These are phyloP conservation scores for Turritis glabra DNA, from an alignment of 345 rosid genomes.

Conservation along the genomic window DNA sequence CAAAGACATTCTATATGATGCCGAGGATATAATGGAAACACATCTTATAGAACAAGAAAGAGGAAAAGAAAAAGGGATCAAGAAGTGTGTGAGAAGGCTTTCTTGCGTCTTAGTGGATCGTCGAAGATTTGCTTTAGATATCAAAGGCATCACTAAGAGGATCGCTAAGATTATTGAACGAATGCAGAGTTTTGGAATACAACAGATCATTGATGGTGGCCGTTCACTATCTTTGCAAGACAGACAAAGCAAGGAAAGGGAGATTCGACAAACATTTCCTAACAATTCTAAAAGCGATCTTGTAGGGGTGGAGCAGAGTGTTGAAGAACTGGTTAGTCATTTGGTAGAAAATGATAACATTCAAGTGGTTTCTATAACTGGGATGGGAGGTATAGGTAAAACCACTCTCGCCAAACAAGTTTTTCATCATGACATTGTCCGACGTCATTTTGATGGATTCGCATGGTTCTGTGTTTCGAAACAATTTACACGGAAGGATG, in stretches of 20 bases:
- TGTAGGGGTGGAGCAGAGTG: constrained; percentile 45
- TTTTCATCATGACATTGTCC: not conserved
- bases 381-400: not conserved
- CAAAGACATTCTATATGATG: constrained; percentile 28
- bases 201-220: not conserved
- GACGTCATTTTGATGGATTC: not conserved
- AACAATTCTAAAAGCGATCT: constrained; percentile 34
- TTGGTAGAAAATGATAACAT: not conserved
- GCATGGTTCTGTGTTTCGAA: not conserved
- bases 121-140: not conserved
- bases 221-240: not conserved
- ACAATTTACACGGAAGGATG: not conserved
- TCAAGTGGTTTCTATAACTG: not conserved
- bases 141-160: constrained; percentile 27
- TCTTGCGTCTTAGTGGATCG: constrained; percentile 2
- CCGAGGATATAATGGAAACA: constrained; percentile 34
- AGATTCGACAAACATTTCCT: constrained; percentile 31
- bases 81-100: not conserved
- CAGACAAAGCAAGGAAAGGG: not conserved
- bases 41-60: constrained; percentile 18
- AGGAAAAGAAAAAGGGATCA: not conserved
- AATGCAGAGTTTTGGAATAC: constrained; percentile 38
- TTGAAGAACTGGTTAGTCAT: constrained; percentile 22
- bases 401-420: not conserved
- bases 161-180: constrained; percentile 34